Evolutionary conservation across 2,329 filamentous ascomycete genomes (phyloP).

Genomic region (Colletotrichum tropicicola): DNA sequence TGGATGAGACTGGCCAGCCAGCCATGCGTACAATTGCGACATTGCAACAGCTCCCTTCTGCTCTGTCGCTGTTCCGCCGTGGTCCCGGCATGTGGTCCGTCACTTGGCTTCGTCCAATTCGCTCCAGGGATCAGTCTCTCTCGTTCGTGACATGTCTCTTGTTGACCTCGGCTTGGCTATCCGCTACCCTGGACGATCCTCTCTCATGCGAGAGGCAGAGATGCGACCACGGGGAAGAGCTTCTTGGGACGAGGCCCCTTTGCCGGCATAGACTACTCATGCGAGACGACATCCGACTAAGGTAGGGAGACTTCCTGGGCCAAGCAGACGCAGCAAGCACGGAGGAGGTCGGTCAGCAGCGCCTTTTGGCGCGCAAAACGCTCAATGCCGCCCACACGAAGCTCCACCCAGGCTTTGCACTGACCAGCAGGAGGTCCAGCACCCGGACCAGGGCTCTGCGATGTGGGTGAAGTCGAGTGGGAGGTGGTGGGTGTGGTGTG

Average conservation of each 20-base stretch:
- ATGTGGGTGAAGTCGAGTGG: constrained; percentile 18
- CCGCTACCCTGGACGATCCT: too few species aligned
- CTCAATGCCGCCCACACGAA: constrained; percentile 1
- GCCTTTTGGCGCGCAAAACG: constrained; percentile 11
- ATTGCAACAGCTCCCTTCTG: not conserved
- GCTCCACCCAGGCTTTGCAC: not conserved
- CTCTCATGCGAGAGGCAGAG: not conserved
- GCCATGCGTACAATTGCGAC: not conserved
- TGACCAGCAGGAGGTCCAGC: constrained; percentile 4
- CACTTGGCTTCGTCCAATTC: constrained; percentile 7
- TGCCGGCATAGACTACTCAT: constrained; percentile 18
- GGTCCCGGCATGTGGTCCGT: constrained; percentile 3
- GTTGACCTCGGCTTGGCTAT: constrained; percentile 10
- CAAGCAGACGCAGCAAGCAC: not conserved
- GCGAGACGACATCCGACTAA: constrained; percentile 3
- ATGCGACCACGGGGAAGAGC: not conserved
- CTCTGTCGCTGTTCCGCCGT: not conserved
- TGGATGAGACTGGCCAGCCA: not conserved
- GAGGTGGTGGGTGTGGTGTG: not conserved
- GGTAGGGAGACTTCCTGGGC: not conserved
- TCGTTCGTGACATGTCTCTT: not conserved
- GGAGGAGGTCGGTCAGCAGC: constrained; percentile 5
- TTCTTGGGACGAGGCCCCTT: not conserved
- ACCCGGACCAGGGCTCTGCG: not conserved
- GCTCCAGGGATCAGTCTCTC: not conserved